Base-by-base conservation (phyloP, 129 eudicot species). In the Sambucus nigra region DNA sequence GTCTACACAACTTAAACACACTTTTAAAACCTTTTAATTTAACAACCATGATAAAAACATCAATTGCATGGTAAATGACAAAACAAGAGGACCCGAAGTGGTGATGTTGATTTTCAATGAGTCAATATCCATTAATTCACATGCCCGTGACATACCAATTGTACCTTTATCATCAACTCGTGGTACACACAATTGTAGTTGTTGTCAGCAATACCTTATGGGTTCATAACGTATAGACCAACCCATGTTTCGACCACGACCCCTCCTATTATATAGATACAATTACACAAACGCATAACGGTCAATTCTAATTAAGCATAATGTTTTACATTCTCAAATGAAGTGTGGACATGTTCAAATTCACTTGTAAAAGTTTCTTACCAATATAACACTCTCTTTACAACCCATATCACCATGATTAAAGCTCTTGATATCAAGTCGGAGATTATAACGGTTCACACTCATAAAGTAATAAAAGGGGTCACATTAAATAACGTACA, bases 231-330 rank as follows among this genome's bases (percentile, higher is more conserved):
- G 96, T 77, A 70, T 88, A 94, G 25, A 66, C 76, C 2, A 88
- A 82, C 72, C 80, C 74, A 20, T 88, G 83, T 51, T 88, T 88
- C 12, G 96, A 88, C 63, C 17, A 87, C 96, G 13, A 91, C 96
- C 1, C 96, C 96, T 9, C 96, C 96, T 94, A 88, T 88, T 0
- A 94, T 91, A 65, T 83, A 88, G 12, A 88, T 84, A 69, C 96
- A 88, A 41, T 88, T 88, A 49, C 96, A 88, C 0, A 88, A 44
- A 25, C 83, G 81, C 96, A 88, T 88, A 28, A 94, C 86, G 76
- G 62, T 88, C 94, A 25, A 80, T 88, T 5, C 96, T 94, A 87
- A 31, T 87, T 87, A 20, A 82, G 78, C 0, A 94, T 87, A 4
- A 87, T 82, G 75, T 87, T 87, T 40, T 87, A 94, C 21, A 83